Evolutionary conservation across 139 green algal species (phyloP), one percentile per base, ranked within the genome.

Genomic region (Marvania coccoides): DNA sequence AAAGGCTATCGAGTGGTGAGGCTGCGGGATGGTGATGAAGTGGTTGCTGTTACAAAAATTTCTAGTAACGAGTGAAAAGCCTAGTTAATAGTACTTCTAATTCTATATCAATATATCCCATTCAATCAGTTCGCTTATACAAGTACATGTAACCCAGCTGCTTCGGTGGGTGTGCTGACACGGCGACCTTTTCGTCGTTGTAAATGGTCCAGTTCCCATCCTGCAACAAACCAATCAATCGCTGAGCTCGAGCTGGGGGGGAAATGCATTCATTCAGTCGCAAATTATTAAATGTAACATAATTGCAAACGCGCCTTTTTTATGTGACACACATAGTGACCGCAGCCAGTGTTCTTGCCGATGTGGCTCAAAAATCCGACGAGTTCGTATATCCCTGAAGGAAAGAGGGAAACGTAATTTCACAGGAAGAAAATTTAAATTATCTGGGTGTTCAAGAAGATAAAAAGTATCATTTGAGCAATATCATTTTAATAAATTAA

Each of bases 111-210:
- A n/a, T n/a, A n/a, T n/a, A n/a, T 19, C 19, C 19, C 42, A 51
- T 54, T 66, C 38, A 56, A 38, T 15, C 33, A 58, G 38, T 51
- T 24, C 85, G 67, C 58, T 68, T 81, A 81, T 85, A 98, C 4
- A 98, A 46, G 79, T 99, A 99, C 67, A 97, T 83, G 81, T 98
- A 99, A 4, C 88, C 94, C 55, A 95, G 79, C 55, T 91, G 89
- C 24, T 67, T 72, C 2, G 93, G 94, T 5, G 88, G 87, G 13
- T 90, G 63, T 64, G 85, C 79, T 29, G 71, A 90, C 23, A 86
- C 63, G 0, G 93, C 92, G 57, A 99, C 94, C 79, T 98, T 99
- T 51, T 96, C 87, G 63, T 99, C 94, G 73, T 99, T 98, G 86
- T 90, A 97, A 33, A 98, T 87, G 35, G 87, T 81, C 94, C 94